These are phyloP conservation scores for Candida piceae DNA, from an alignment of 805 yeast genomes.

Conservation along the genomic window DNA sequence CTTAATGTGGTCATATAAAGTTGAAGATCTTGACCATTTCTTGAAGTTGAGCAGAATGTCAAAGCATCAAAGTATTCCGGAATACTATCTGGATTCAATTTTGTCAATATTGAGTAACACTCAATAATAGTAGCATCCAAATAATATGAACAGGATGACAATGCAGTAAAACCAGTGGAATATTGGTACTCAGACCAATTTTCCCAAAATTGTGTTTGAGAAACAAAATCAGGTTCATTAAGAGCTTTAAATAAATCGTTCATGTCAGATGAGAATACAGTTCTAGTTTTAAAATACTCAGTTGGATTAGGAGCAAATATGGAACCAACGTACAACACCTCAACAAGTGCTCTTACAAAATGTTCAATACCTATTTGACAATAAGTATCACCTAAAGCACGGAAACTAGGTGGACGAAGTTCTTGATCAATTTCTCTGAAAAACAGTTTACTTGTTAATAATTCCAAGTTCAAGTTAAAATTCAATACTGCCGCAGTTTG, in stretches of 20 bases:
- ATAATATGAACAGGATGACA: conserved; percentile 47
- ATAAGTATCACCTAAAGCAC: conserved; percentile 23
- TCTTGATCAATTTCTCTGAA: conserved; percentile 36
- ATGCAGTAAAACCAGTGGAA: conserved; percentile 30
- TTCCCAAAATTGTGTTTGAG: conserved; percentile 22
- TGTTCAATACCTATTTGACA: conserved; percentile 37
- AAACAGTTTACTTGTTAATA: conserved; percentile 43
- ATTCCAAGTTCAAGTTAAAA: conserved; percentile 49
- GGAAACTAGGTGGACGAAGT: conserved; percentile 25
- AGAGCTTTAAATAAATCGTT: conserved; percentile 19
- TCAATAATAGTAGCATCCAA: conserved; percentile 42
- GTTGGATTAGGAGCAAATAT: conserved; percentile 18
- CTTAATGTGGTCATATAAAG: conserved; percentile 40
- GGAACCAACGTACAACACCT: conserved; percentile 42
- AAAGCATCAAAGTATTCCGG: conserved; percentile 59
- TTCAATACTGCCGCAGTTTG: conserved; percentile 44
- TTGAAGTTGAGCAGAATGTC: conserved; percentile 41
- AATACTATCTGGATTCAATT: conserved; percentile 38
- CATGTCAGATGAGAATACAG: conserved; percentile 15
- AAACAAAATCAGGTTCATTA: conserved; percentile 20
- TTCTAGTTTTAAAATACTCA: conserved; percentile 15
- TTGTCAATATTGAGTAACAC: conserved; percentile 39
- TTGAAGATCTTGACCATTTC: conserved; percentile 42
- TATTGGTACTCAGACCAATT: conserved; percentile 20
- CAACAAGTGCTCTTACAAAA: conserved; percentile 49